These are phyloP conservation scores for Peronospora belbahrii DNA, from an alignment of 352 stramenopile species.

Conservation along the genomic window DNA sequence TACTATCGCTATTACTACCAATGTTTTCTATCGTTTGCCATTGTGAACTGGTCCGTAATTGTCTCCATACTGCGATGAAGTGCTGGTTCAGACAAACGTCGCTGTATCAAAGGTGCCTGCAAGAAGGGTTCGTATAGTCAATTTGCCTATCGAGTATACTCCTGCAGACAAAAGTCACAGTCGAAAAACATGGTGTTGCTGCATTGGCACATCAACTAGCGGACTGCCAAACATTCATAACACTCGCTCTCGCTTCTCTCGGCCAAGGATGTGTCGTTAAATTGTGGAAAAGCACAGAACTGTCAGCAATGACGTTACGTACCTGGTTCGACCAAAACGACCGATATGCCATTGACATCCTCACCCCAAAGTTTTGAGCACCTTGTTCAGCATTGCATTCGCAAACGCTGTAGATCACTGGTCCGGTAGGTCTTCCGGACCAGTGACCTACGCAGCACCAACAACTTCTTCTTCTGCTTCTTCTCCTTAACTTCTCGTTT, in stretches of 20 bases:
- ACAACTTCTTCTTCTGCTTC: constrained; percentile 18
- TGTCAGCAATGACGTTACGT: constrained; percentile 59
- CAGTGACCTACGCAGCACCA: background rate
- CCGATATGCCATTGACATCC: constrained; percentile 42
- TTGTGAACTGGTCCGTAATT: constrained; percentile 3
- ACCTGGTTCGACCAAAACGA: constrained; percentile 72
- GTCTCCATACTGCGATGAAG: constrained; percentile 27
- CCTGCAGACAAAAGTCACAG: constrained; percentile 63
- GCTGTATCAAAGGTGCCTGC: constrained; percentile 35
- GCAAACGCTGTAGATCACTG: constrained; percentile 40
- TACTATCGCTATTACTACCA: constrained; percentile 19
- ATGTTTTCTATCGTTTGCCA: constrained; percentile 17
- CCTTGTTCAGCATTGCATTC: constrained; percentile 36
- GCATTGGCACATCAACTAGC: constrained; percentile 64
- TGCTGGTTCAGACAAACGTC: constrained; percentile 38
- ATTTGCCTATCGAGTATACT: constrained; percentile 63
- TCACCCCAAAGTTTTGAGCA: constrained; percentile 62
- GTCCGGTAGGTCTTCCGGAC: no score
- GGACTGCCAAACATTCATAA: constrained; percentile 48
- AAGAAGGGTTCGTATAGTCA: constrained; percentile 41
- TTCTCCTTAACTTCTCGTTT: no score
- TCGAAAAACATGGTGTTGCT: constrained; percentile 55
- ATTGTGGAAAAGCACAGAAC: constrained; percentile 66
- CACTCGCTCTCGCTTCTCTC: constrained; percentile 8
- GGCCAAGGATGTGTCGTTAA: constrained; percentile 10